Percentiles rank a stretch among this genome's conserved stretches.
Evolutionary conservation across 2,329 filamentous ascomycete genomes (phyloP).

Genomic region (Monosporascus ibericus): DNA sequence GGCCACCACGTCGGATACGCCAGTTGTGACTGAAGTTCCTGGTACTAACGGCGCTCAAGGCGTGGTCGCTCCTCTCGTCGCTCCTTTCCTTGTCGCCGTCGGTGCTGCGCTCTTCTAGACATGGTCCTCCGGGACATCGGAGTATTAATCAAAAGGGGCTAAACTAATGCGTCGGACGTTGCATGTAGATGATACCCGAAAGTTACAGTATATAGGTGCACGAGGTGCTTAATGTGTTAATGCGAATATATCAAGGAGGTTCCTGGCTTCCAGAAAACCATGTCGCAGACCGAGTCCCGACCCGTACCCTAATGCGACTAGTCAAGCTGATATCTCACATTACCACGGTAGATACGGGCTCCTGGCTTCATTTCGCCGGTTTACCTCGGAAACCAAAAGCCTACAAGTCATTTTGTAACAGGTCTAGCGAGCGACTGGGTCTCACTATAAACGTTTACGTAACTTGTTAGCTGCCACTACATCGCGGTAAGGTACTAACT

Average conservation of each 20-base stretch:
- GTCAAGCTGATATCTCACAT: no score
- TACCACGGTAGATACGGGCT: no score
- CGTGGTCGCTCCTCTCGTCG: constrained; percentile 20
- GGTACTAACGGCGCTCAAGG: constrained; percentile 22
- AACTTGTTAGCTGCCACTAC: no score
- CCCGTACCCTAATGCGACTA: no score
- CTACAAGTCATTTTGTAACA: no score
- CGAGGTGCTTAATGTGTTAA: background rate
- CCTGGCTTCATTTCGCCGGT: no score
- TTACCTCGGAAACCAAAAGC: no score
- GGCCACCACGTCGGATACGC: constrained; percentile 6
- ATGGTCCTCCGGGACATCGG: background rate
- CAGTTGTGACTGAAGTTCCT: constrained; percentile 13
- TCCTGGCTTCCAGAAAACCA: no score
- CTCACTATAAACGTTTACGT: no score
- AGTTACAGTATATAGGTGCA: background rate
- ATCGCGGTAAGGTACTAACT: no score
- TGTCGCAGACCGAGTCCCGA: no score
- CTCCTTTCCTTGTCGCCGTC: constrained; percentile 17
- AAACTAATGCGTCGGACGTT: background rate
- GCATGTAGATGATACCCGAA: background rate
- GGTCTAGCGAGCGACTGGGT: no score
- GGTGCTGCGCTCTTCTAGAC: constrained; percentile 20
- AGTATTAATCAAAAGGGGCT: background rate
- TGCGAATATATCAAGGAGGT: background rate